Conservation (phyloP, 2,329 filamentous ascomycete genomes). For the Venturia oleaginea region DNA sequence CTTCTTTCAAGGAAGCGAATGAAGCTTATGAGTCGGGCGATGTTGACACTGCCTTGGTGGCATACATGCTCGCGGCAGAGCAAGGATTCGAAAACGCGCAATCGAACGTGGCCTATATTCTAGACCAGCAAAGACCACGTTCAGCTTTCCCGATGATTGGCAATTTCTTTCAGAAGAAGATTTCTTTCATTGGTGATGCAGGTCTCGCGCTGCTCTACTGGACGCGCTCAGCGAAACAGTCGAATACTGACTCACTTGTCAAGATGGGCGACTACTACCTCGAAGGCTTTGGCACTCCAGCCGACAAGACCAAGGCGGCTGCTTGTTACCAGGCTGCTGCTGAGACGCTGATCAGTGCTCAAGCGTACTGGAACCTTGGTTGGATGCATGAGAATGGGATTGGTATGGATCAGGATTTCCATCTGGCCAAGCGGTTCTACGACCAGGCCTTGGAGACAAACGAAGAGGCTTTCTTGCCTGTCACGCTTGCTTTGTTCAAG, state of each 20-base stretch:
- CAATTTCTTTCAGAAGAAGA: not conserved
- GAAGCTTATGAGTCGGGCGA: slow-evolving; percentile 72
- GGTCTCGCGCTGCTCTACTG: slow-evolving; percentile 79
- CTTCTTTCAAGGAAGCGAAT: slow-evolving; percentile 75
- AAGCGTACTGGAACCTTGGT: slow-evolving; percentile 92
- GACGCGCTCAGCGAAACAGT: slow-evolving; percentile 87
- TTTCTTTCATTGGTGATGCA: slow-evolving; percentile 43
- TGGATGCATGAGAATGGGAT: slow-evolving; percentile 99
- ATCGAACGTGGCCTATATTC: slow-evolving; percentile 78
- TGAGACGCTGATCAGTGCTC: slow-evolving; percentile 83
- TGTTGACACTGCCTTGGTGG: slow-evolving; percentile 67
- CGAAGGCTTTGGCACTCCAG: slow-evolving; percentile 62
- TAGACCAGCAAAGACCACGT: slow-evolving; percentile 51
- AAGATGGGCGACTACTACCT: slow-evolving; percentile 99
- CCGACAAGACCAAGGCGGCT: slow-evolving; percentile 76
- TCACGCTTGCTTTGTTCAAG: slow-evolving; percentile 80
- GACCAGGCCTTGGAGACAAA: slow-evolving; percentile 88
- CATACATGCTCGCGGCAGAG: slow-evolving; percentile 80
- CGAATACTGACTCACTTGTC: slow-evolving; percentile 85
- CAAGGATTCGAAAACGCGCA: slow-evolving; percentile 86
- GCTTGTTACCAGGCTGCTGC: slow-evolving; percentile 88
- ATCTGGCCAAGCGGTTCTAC: slow-evolving; percentile 93
- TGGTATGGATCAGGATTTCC: slow-evolving; percentile 87
- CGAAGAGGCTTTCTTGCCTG: slow-evolving; percentile 82
- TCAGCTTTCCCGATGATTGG: not conserved